A percentile compares a stretch with the other conserved stretches of the same genome.
These are phyloP conservation scores for Coniochaeta prunicola DNA, from an alignment of 2,329 filamentous ascomycete genomes.

Conservation along the genomic window DNA sequence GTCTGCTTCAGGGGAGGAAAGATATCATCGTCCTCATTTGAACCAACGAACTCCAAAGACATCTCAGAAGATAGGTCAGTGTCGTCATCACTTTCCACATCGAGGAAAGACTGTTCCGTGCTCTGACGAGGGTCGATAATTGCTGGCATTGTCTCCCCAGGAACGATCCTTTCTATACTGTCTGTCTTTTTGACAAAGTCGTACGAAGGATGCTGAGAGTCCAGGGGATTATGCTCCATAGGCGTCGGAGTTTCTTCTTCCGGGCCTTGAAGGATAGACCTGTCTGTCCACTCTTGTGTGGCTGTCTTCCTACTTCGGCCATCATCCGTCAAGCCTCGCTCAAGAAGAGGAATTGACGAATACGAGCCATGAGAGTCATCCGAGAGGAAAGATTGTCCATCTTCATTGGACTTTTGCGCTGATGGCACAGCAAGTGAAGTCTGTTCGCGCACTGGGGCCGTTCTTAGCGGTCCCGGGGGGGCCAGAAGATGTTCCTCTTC, in stretches of 20 bases:
- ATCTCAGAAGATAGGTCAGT: constrained; percentile 59
- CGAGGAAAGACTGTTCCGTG: constrained; percentile 35
- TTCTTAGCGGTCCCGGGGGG: constrained; percentile 8
- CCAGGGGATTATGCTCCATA: constrained; percentile 10
- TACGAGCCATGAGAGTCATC: constrained; percentile 67
- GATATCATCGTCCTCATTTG: constrained; percentile 18
- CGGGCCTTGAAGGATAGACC: constrained; percentile 44
- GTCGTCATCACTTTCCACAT: constrained; percentile 38
- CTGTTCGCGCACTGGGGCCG: background rate
- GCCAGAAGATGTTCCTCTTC: constrained; percentile 26
- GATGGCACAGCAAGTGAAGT: constrained; percentile 7
- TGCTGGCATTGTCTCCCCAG: constrained; percentile 23
- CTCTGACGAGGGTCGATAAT: constrained; percentile 14
- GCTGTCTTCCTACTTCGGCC: constrained; percentile 29
- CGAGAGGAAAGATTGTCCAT: constrained; percentile 42
- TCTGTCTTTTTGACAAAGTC: constrained; percentile 47
- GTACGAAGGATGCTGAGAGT: constrained; percentile 37
- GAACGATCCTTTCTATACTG: constrained; percentile 38
- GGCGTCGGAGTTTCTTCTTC: constrained; percentile 28
- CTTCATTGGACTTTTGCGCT: constrained; percentile 18
- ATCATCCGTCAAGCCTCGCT: constrained; percentile 54
- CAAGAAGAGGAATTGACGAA: constrained; percentile 68
- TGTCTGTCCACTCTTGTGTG: constrained; percentile 44
- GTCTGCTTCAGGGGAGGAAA: constrained; percentile 19
- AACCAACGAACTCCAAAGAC: constrained; percentile 40